Evolutionary conservation across 257 asterid genomes (phyloP).

Genomic region (Capsicum rhomboideum): DNA sequence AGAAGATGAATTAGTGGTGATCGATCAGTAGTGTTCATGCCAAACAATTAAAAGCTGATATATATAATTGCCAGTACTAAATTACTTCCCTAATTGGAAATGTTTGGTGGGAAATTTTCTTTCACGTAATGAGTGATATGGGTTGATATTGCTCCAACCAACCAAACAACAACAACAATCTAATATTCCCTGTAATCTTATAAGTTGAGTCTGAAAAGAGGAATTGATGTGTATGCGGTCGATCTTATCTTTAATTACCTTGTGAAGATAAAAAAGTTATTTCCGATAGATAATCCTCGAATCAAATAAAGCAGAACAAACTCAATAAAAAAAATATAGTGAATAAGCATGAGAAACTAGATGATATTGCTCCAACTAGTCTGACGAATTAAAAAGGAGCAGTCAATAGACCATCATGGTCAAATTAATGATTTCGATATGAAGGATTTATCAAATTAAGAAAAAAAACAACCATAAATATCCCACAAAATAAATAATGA

Average conservation of each 20-base stretch:
- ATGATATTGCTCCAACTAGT: not conserved
- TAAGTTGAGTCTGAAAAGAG: too few relatives aligned
- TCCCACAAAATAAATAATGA: not conserved
- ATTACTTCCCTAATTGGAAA: not conserved
- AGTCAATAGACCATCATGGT: not conserved
- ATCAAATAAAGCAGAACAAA: too few relatives aligned
- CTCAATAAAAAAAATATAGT: too few relatives aligned
- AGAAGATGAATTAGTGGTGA: not conserved
- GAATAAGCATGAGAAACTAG: too few relatives aligned
- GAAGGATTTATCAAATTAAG: not conserved
- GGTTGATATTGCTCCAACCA: conserved; percentile 3
- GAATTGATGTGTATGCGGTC: too few relatives aligned
- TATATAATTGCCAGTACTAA: not conserved
- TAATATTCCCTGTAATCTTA: too few relatives aligned
- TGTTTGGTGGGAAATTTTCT: not conserved
- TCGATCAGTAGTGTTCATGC: not conserved
- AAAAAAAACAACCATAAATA: too few relatives aligned
- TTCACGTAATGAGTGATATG: not conserved
- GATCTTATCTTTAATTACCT: too few relatives aligned
- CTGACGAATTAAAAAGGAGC: not conserved
- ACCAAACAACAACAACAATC: not conserved
- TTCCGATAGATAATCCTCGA: too few relatives aligned
- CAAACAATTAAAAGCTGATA: not conserved
- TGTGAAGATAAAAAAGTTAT: too few relatives aligned
- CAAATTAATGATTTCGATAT: not conserved